phyloP scores from a whole-genome alignment of 2,329 filamentous ascomycete genomes.

The Colletotrichum sp. region DNA sequence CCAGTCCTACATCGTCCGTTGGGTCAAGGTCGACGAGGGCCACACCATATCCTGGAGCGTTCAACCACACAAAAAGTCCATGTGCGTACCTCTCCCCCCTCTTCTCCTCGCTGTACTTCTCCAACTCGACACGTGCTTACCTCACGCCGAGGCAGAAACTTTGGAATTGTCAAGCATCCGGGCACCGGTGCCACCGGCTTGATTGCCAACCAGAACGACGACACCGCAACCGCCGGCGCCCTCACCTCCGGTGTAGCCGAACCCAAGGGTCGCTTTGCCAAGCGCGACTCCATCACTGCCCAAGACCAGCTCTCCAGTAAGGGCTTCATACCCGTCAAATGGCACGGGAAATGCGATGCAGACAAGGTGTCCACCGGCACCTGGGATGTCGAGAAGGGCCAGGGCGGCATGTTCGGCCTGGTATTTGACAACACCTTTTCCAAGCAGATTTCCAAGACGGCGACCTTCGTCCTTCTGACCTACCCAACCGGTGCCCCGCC shows the following conservation, averaged over 20 bases:
- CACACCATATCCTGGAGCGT: slow-evolving; percentile 98
- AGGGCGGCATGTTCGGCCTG: slow-evolving; percentile 92
- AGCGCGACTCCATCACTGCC: slow-evolving; percentile 64
- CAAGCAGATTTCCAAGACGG: slow-evolving; percentile 92
- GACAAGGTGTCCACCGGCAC: slow-evolving; percentile 94
- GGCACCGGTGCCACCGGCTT: slow-evolving; percentile 67
- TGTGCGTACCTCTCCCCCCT: slow-evolving; percentile 54
- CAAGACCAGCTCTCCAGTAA: slow-evolving; percentile 69
- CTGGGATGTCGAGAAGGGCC: slow-evolving; percentile 75
- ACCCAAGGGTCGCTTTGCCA: slow-evolving; percentile 54
- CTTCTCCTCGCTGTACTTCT: not conserved
- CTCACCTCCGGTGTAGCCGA: slow-evolving; percentile 47
- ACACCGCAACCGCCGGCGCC: slow-evolving; percentile 52
- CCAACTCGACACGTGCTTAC: slow-evolving; percentile 5
- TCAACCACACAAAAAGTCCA: slow-evolving; percentile 96
- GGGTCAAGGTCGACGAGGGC: slow-evolving; percentile 89
- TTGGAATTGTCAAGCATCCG: slow-evolving; percentile 97
- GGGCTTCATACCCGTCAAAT: slow-evolving; percentile 75
- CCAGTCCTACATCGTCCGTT: slow-evolving; percentile 96
- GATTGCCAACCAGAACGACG: slow-evolving; percentile 46
- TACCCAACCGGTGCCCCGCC: slow-evolving; percentile 85
- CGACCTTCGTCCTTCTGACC: slow-evolving; percentile 92
- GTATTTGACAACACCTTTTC: slow-evolving; percentile 99
- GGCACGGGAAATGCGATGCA: slow-evolving; percentile 94
- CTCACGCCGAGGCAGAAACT: slow-evolving; percentile 65